Conservation (phyloP, 768 basidiomycete genomes). For the Lactifluus piperatus region DNA sequence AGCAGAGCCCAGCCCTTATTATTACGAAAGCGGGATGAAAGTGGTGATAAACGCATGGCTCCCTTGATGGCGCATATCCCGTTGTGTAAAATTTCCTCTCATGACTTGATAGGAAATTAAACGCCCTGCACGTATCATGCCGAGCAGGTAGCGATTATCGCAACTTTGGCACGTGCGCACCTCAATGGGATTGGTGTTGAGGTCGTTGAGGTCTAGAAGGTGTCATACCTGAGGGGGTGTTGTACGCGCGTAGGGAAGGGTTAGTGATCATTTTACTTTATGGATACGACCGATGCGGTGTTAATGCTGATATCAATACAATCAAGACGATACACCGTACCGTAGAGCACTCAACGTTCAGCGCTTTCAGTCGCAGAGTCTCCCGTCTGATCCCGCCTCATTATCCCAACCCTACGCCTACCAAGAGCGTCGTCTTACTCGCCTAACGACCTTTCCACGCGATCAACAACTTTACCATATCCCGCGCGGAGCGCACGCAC, state of each 20-base stretch:
- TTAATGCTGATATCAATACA: neutral
- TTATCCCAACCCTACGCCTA: too few species aligned
- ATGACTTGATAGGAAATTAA: constrained; percentile 46
- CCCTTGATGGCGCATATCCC: constrained; percentile 78
- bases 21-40: constrained; percentile 11
- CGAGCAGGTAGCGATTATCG: constrained; percentile 7
- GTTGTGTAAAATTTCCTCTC: constrained; percentile 64
- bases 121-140: constrained; percentile 41
- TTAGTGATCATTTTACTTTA: constrained; percentile 37
- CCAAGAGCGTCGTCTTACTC: too few species aligned
- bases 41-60: constrained; percentile 42
- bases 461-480: too few species aligned
- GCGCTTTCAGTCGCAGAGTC: too few species aligned
- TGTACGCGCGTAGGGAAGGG: neutral
- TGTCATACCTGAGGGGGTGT: neutral
- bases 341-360: constrained; percentile 10
- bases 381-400: too few species aligned
- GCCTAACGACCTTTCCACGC: too few species aligned
- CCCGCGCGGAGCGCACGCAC: too few species aligned
- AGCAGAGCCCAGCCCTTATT: neutral
- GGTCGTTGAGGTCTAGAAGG: constrained; percentile 50
- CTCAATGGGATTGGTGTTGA: constrained; percentile 54
- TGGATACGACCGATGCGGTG: constrained; percentile 52
- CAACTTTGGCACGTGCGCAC: constrained; percentile 31
- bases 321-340: neutral